Percentiles rank a stretch among this genome's conserved stretches.
Conservation (phyloP, 352 stramenopile genomes). For the Pythium aphanidermatum region DNA sequence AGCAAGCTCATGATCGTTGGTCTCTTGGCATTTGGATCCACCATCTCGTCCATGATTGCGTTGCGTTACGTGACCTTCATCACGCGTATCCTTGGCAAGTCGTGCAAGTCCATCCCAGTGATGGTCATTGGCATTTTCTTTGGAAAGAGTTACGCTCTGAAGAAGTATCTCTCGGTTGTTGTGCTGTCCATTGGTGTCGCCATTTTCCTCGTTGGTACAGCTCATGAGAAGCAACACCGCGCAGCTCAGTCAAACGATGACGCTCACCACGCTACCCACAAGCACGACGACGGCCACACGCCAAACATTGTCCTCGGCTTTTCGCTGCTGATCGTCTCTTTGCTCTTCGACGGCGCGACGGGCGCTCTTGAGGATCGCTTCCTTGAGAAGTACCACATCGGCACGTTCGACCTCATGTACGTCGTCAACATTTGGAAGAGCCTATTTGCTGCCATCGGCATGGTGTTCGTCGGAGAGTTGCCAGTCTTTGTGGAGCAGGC, state of each 20-base stretch:
- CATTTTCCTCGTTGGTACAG: conserved; percentile 67
- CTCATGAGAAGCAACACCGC: conserved; percentile 61
- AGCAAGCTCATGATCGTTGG: conserved; percentile 58
- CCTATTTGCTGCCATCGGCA: conserved; percentile 53
- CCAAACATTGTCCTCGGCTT: conserved; percentile 64
- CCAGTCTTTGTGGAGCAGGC: conserved; percentile 56
- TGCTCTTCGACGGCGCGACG: conserved; percentile 75
- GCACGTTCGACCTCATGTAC: conserved; percentile 85
- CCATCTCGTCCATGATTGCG: conserved; percentile 76
- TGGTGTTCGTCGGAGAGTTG: conserved; percentile 70
- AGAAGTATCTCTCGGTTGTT: conserved; percentile 80
- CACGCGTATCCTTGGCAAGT: conserved; percentile 82
- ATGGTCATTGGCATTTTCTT: conserved; percentile 75
- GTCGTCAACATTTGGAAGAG: conserved; percentile 84
- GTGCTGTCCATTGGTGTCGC: conserved; percentile 70
- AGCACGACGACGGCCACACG: conserved; percentile 39
- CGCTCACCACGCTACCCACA: conserved; percentile 29
- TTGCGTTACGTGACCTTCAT: conserved; percentile 85
- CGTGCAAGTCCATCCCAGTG: conserved; percentile 83
- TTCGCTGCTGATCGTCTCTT: conserved; percentile 58
- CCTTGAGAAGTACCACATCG: conserved; percentile 75
- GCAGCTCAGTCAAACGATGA: conserved; percentile 35
- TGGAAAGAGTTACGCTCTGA: conserved; percentile 70
- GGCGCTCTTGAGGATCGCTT: conserved; percentile 79
- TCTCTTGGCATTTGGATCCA: conserved; percentile 67